A percentile compares a stretch with the other conserved stretches of the same genome.
These are phyloP conservation scores for Corynespora cassiicola DNA, from an alignment of 2,329 filamentous ascomycete species.

Conservation along the genomic window DNA sequence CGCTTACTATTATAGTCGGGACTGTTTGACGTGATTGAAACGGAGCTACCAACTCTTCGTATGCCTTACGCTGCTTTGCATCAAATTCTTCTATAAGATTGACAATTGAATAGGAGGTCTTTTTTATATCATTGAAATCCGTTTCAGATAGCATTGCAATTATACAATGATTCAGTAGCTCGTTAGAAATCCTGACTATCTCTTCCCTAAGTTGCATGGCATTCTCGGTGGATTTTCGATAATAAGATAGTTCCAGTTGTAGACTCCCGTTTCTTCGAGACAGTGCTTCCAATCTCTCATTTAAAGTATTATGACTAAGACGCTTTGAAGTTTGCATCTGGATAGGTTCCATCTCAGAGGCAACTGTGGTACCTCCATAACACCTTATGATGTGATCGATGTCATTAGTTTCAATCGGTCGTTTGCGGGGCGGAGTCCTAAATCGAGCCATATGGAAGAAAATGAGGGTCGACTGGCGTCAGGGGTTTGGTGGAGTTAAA, in stretches of 20 bases:
- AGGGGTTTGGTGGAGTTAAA: too few species aligned
- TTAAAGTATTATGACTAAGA: constrained; percentile 9
- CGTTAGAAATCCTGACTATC: constrained; percentile 8
- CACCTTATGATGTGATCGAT: constrained; percentile 19
- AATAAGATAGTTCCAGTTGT: constrained; percentile 17
- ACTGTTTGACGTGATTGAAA: too few species aligned
- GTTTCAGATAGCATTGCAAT: constrained; percentile 11
- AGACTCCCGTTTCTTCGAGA: constrained; percentile 15
- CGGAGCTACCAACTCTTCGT: constrained; percentile 15
- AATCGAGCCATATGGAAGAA: constrained; percentile 2
- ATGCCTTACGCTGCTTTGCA: constrained; percentile 8
- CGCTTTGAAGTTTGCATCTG: constrained; percentile 18
- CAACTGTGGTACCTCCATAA: constrained; percentile 16
- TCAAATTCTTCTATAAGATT: constrained; percentile 9
- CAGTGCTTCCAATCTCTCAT: too few species aligned
- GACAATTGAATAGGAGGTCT: constrained; percentile 9
- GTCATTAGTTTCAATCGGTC: constrained; percentile 9
- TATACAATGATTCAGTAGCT: constrained; percentile 19
- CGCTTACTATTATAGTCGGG: too few species aligned
- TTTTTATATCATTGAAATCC: constrained; percentile 12
- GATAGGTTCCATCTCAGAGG: constrained; percentile 14
- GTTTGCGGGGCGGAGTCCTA: constrained; percentile 2
- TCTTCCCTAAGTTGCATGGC: constrained; percentile 14
- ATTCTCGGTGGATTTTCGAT: constrained; percentile 15
- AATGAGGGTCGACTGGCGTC: constrained; percentile 1